Evolutionary conservation across 2,329 filamentous ascomycete genomes (phyloP), one percentile per base, ranked within the genome.

Genomic region (Neofusicoccum umdonicola): DNA sequence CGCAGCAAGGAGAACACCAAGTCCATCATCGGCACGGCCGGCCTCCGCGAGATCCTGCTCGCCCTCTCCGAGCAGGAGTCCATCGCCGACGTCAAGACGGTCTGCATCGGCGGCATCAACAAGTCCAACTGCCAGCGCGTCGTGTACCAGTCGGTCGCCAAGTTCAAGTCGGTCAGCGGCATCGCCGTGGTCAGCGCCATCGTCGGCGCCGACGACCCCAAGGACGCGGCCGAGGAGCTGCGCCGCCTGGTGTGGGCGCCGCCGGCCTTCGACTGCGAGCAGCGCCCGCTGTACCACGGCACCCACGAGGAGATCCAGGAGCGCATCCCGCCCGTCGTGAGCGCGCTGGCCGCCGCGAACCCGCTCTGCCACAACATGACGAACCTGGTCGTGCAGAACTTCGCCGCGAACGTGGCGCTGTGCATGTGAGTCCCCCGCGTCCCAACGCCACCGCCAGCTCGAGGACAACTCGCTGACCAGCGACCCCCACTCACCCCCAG

Each of bases 341-440:
- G 80, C 66, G 81, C 83, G 5, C 84, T 97, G 54, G 85, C 85
- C 4, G 75, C 81, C 2, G 82, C 79, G 48, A 88, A 85, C 64
- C 93, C 93, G 0, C 83, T 98, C 22, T 90, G 90, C 58, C 94
- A 98, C 79, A 97, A 97, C 79, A 98, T 98, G 92, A 98, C 95
- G 62, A 98, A 98, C 75, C 84, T 93, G 61, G 94, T 98, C 0
- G 94, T 97, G 22, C 93, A 97, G 73, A 97, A 97, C 79, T 91
- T 98, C 72, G 91, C 93, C 15, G 94, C 95, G 61, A 97, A 96
- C 73, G 89, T 97, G 3, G 92, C 92, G 44, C 84, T 97, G 15
- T 87, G 90, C 39, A 84, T 96, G 79, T 81, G 69, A 72, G 76
- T 44, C 17, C 17, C 19, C 19, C 22, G 22, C 22, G 22, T 22